These are phyloP conservation scores for Leptomonas seymouri DNA, from an alignment of 208 protist species.

Conservation along the genomic window DNA sequence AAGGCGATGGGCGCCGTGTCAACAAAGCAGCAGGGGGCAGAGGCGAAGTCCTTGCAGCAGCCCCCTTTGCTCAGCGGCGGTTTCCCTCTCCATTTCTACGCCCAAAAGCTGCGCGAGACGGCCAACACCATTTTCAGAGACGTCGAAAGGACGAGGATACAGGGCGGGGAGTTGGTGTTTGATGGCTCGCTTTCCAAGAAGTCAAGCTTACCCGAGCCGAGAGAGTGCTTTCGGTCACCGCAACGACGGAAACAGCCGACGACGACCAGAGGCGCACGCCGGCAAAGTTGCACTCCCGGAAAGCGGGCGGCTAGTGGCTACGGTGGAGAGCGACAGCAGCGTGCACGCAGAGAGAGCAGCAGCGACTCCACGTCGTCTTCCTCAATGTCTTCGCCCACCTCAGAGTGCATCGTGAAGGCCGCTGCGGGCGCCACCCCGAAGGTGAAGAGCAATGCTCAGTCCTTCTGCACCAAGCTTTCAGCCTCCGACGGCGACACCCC, in stretches of 20 bases:
- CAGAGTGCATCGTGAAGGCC: background rate
- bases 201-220: background rate
- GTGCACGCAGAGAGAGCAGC: background rate
- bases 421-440: background rate
- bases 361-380: slow-evolving; percentile 6
- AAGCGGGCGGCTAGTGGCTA: background rate
- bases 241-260: background rate
- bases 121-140: background rate
- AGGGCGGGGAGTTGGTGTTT: too few relatives aligned
- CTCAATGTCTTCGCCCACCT: background rate
- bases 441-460: background rate
- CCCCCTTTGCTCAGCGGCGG: background rate
- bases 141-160: too few relatives aligned
- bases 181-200: background rate
- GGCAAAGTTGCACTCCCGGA: background rate
- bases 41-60: background rate
- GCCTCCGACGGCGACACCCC: slow-evolving; percentile 8
- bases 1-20: background rate
- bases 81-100: slow-evolving; percentile 15
- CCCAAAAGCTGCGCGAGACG: slow-evolving; percentile 1
- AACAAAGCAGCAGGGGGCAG: background rate
- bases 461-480: background rate
- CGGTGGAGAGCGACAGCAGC: background rate
- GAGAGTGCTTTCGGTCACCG: background rate
- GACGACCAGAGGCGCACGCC: background rate